Evolutionary conservation across 768 basidiomycete genomes (phyloP).

Genomic region (Arthromyces matolae): DNA sequence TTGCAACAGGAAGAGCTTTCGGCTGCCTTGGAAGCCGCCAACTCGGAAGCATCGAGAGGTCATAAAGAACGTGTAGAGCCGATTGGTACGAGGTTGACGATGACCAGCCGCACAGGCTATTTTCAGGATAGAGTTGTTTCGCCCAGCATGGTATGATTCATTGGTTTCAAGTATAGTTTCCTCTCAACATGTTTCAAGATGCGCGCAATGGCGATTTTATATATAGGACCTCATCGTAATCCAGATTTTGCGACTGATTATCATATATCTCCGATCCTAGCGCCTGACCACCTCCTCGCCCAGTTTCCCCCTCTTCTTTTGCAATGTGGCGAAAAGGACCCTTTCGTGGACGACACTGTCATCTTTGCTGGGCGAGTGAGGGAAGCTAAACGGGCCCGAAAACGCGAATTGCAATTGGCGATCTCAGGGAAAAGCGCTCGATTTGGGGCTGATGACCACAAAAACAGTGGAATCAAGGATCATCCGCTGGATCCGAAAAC

Average conservation of each 20-base stretch:
- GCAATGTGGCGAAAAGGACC: conserved; percentile 92
- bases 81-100: conserved; percentile 85
- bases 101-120: conserved; percentile 92
- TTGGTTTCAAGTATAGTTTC: neutral
- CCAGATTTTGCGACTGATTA: conserved; percentile 96
- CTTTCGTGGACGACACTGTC: conserved; percentile 96
- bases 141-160: conserved; percentile 82
- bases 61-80: conserved; percentile 39
- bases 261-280: conserved; percentile 91
- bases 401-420: conserved; percentile 63
- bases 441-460: conserved; percentile 60
- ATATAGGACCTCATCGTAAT: conserved; percentile 90
- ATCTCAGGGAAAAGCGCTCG: conserved; percentile 59
- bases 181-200: conserved; percentile 55
- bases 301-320: conserved; percentile 93
- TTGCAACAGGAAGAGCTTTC: conserved; percentile 50
- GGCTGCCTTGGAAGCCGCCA: conserved; percentile 36
- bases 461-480: conserved; percentile 43
- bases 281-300: conserved; percentile 78
- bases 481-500: conserved; percentile 26
- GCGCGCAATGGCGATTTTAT: conserved; percentile 98
- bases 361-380: conserved; percentile 94
- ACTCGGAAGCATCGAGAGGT: too few species aligned
- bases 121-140: conserved; percentile 93
- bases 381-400: conserved; percentile 87